Conservation (phyloP, 192 early-diverging fungal species). For the Backusella psychrophila region DNA sequence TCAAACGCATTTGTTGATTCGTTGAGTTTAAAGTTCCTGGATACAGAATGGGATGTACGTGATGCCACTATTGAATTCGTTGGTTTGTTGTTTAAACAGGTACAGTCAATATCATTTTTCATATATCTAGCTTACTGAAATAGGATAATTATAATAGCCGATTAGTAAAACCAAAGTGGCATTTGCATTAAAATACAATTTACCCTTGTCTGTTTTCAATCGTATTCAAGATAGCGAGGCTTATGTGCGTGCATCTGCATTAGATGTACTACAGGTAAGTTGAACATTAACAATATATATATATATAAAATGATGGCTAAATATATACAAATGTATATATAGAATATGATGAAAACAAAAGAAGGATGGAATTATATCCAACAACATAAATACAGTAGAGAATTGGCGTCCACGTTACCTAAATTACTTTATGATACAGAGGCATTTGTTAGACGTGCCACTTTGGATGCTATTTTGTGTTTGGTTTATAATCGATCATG, state of each 20-base stretch:
- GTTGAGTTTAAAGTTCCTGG: conserved; percentile 39
- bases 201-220: conserved; percentile 34
- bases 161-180: conserved; percentile 15
- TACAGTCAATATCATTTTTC: not conserved
- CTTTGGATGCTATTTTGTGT: conserved; percentile 49
- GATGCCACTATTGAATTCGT: conserved; percentile 50
- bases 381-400: conserved; percentile 26
- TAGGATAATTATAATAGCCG: not conserved
- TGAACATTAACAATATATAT: too few species aligned
- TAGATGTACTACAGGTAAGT: conserved; percentile 41
- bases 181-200: conserved; percentile 43
- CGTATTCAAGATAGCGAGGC: conserved; percentile 47
- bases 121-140: not conserved
- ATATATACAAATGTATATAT: not conserved
- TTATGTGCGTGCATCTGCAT: conserved; percentile 51
- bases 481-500: conserved; percentile 45
- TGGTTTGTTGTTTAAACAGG: conserved; percentile 40
- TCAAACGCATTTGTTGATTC: conserved; percentile 31
- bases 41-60: conserved; percentile 53
- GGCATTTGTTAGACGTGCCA: conserved; percentile 51
- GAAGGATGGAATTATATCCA: conserved; percentile 51
- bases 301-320: too few species aligned
- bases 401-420: conserved; percentile 40
- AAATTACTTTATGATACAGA: conserved; percentile 46
- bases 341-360: conserved; percentile 41